A percentile compares a stretch with the other conserved stretches of the same genome.
phyloP scores from a whole-genome alignment of 1,139 yeast species.

The Candida smagusa region DNA sequence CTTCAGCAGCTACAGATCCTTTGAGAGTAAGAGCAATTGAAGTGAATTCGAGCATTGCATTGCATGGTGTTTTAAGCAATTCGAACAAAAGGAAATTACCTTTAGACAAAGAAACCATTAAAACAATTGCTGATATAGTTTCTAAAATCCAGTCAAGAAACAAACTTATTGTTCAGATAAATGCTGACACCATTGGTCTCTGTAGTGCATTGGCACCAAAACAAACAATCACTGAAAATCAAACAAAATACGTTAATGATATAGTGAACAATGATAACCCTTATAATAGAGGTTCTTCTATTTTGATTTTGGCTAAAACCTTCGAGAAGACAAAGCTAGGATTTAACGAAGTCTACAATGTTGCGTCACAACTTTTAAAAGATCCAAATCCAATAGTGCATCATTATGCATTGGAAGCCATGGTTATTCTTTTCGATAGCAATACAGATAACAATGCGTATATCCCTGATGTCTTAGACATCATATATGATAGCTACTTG shows the following conservation, averaged over 20 bases:
- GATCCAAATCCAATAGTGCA: slow-evolving; percentile 90
- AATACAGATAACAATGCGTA: slow-evolving; percentile 50
- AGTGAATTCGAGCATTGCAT: slow-evolving; percentile 60
- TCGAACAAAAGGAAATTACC: slow-evolving; percentile 21
- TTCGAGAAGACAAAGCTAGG: slow-evolving; percentile 40
- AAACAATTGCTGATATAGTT: slow-evolving; percentile 56
- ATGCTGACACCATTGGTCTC: slow-evolving; percentile 69
- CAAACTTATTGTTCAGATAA: slow-evolving; percentile 42
- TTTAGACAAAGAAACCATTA: slow-evolving; percentile 46
- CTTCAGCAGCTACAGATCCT: slow-evolving; percentile 27
- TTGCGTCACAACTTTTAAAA: slow-evolving; percentile 55
- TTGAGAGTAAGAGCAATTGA: slow-evolving; percentile 48
- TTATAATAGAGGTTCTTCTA: slow-evolving; percentile 59
- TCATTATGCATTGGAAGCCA: slow-evolving; percentile 63
- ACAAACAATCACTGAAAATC: slow-evolving; percentile 41
- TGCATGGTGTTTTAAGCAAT: slow-evolving; percentile 53
- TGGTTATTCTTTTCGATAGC: slow-evolving; percentile 52
- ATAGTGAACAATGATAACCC: slow-evolving; percentile 61
- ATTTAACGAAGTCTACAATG: slow-evolving; percentile 47
- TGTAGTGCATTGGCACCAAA: slow-evolving; percentile 41
- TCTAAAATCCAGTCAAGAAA: slow-evolving; percentile 44
- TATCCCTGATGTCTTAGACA: slow-evolving; percentile 45
- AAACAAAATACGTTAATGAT: slow-evolving; percentile 54
- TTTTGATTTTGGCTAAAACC: slow-evolving; percentile 60
- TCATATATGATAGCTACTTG: slow-evolving; percentile 47